Base-by-base conservation (phyloP, 2,329 filamentous ascomycete genomes). In the Penicillium sp. region DNA sequence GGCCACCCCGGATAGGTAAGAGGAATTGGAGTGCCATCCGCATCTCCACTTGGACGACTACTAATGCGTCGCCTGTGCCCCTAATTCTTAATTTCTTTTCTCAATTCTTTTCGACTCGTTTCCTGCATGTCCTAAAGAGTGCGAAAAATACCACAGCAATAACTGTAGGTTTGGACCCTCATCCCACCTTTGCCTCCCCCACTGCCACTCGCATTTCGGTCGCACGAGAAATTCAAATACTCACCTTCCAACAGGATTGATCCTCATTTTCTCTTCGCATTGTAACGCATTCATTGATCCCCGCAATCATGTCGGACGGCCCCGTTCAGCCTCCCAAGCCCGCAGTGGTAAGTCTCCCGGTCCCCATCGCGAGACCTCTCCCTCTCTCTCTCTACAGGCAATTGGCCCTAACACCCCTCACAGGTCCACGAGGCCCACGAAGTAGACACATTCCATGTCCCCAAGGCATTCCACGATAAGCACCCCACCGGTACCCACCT, bases 401-500 rank as follows among this genome's bases (percentile, higher is more conserved):
- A 36, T 7, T 36, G 34, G 3, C 2, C 13, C 34, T 14, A 13
- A n/a, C 13, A 36, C 34, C 34, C 34, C 34, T 36, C 34, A n/a
- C 34, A 77, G 71, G 76, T 78, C 59, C 64, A 67, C 32, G 78
- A 81, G 66, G 76, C 77, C 56, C 76, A 80, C 64, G 69, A 78
- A 55, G 77, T 79, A 59, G 75, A 77, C 59, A 79, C 76, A 42
- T 77, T 77, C 74, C 79, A 84, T 68, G 81, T 86, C 47, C 84
- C 84, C 58, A 76, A 84, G 60, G 77, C 76, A n/a, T 81, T 81
- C 70, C 73, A 76, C 67, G 72, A 78, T 40, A 86, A 87, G 69
- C 85, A 87, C 70, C 83, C 85, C 8, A 76, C 77, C 52, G 82
- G 81, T 65, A 81, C 85, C 42, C 84, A 88, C 71, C 66, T 87